A percentile compares a stretch with the other conserved stretches of the same genome.
Conservation (phyloP, 2,329 filamentous ascomycete species). For the Pseudogymnoascus sp. region DNA sequence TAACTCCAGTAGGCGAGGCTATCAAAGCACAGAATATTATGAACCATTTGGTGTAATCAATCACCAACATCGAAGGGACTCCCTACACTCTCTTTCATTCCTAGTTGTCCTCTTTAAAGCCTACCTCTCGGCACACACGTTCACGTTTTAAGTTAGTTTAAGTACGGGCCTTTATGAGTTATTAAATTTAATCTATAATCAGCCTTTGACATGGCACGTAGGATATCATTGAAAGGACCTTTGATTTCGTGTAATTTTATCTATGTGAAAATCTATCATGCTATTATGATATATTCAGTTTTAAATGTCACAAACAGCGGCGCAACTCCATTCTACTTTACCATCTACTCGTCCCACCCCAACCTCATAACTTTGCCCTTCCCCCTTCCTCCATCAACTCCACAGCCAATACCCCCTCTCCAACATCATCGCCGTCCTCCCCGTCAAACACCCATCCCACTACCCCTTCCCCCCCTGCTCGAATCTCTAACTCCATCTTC, state of each 20-base stretch:
- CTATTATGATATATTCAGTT: background rate
- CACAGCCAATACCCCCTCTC: constrained; percentile 21
- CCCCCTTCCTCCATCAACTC: background rate
- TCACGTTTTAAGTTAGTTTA: background rate
- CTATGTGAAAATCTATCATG: background rate
- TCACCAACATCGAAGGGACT: background rate
- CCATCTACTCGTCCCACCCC: background rate
- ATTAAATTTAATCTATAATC: background rate
- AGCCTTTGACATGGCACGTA: background rate
- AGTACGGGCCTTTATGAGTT: background rate
- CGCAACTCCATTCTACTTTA: background rate
- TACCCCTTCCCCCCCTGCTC: constrained; percentile 25
- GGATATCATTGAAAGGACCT: background rate
- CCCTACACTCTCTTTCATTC: background rate
- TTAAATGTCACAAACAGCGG: background rate
- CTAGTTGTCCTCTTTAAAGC: background rate
- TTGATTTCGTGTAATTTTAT: background rate
- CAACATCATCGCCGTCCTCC: constrained; percentile 22
- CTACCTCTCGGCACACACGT: background rate
- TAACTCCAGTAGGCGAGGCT: constrained; percentile 20
- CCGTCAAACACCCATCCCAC: constrained; percentile 23
- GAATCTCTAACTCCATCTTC: constrained; percentile 62
- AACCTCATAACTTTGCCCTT: background rate
- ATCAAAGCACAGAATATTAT: constrained; percentile 24
- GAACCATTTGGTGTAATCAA: constrained; percentile 14